These are phyloP conservation scores for Neospora caninum DNA, from an alignment of 169 alveolate genomes.

Conservation along the genomic window DNA sequence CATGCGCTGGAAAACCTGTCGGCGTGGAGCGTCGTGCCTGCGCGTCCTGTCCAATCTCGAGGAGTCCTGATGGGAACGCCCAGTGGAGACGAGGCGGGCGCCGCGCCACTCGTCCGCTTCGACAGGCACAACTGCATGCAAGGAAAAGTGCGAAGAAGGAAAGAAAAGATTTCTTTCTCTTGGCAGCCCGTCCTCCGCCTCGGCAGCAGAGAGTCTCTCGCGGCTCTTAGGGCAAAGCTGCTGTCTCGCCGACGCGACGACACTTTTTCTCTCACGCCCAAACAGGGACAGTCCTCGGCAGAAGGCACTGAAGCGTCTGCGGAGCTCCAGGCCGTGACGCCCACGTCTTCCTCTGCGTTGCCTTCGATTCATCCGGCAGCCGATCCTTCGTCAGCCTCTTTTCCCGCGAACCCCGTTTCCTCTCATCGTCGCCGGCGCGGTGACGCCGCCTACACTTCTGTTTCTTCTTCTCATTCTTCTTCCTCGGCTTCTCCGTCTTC, in stretches of 20 bases:
- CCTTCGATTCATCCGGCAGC: background rate
- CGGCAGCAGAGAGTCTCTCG: constrained; percentile 8
- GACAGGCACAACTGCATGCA: too few species aligned
- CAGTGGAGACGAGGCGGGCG: too few species aligned
- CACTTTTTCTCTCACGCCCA: background rate
- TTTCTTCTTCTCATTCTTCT: background rate
- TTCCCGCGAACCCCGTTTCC: background rate
- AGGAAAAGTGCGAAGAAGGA: background rate
- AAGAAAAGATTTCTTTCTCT: background rate
- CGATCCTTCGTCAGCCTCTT: background rate
- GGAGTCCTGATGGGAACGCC: too few species aligned
- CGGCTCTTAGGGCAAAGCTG: background rate
- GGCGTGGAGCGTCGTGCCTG: too few species aligned
- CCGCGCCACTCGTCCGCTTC: too few species aligned
- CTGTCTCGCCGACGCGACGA: background rate
- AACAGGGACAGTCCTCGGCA: background rate
- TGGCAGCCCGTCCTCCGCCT: constrained; percentile 28
- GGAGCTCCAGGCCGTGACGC: background rate
- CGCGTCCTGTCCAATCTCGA: too few species aligned
- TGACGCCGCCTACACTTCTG: background rate
- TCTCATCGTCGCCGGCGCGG: background rate
- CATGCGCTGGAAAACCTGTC: too few species aligned
- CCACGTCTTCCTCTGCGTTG: background rate
- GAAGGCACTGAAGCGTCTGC: background rate
- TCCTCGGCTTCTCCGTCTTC: background rate